These are phyloP conservation scores for Exophiala bonariae DNA, from an alignment of 2,329 filamentous ascomycete genomes.

Conservation along the genomic window DNA sequence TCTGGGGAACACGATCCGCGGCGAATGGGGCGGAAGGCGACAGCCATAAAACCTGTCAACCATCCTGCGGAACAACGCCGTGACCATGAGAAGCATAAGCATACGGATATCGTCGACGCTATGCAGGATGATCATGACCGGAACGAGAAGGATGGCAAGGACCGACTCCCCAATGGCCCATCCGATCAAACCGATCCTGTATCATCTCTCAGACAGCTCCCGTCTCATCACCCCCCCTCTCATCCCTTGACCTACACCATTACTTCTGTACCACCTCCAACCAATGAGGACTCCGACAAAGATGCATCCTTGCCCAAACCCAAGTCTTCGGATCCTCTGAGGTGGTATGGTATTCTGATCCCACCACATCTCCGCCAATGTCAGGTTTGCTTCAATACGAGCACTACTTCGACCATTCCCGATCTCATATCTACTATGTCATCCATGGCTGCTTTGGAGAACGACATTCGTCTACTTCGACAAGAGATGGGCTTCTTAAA, in stretches of 20 bases:
- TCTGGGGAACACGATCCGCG: no score
- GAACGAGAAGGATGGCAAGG: no score
- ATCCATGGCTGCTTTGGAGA: slow-evolving; percentile 44
- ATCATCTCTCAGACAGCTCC: slow-evolving; percentile 4
- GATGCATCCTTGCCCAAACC: not conserved
- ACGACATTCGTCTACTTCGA: slow-evolving; percentile 32
- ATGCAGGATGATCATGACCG: no score
- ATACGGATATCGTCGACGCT: no score
- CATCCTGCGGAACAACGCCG: no score
- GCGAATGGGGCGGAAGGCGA: slow-evolving; percentile 19
- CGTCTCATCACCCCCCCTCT: slow-evolving; percentile 2
- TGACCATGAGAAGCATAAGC: no score
- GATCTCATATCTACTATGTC: slow-evolving; percentile 37
- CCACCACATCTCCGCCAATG: slow-evolving; percentile 45
- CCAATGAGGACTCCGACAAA: not conserved
- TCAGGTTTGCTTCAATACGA: slow-evolving; percentile 44
- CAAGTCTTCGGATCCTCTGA: slow-evolving; percentile 39
- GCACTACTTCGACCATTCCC: slow-evolving; percentile 37
- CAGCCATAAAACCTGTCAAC: not conserved
- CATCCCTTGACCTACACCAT: no score
- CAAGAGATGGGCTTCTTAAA: slow-evolving; percentile 8
- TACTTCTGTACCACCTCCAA: not conserved
- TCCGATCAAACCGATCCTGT: not conserved
- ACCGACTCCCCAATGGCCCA: not conserved
- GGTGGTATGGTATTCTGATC: slow-evolving; percentile 51